Evolutionary conservation across 2,329 filamentous ascomycete species (phyloP).

Genomic region (Colletotrichum tropicale): DNA sequence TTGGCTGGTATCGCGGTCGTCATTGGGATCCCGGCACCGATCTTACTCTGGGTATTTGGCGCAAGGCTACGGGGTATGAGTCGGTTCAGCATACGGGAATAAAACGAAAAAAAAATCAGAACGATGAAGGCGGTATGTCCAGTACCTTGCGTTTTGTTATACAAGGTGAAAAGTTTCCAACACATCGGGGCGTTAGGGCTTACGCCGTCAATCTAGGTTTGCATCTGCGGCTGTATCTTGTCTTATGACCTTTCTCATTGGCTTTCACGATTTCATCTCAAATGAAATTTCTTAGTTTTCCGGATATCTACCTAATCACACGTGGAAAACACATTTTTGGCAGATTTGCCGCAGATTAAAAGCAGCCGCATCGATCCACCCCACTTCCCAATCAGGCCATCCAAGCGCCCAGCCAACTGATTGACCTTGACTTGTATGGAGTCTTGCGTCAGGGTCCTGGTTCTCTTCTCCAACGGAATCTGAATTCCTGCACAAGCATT

Average conservation of each 20-base stretch:
- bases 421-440: not conserved
- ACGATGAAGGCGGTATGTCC: accelerated
- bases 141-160: accelerated
- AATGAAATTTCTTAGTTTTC: not conserved
- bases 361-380: not conserved
- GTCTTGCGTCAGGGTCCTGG: not conserved
- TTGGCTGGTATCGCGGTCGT: constrained; percentile 42
- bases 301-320: not conserved
- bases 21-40: constrained; percentile 36
- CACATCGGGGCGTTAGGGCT: not conserved
- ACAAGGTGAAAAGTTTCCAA: not conserved
- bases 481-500: not conserved
- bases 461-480: not conserved
- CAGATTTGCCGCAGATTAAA: not conserved
- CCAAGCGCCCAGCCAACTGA: not conserved
- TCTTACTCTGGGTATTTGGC: constrained; percentile 46
- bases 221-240: not conserved
- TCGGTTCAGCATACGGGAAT: not conserved
- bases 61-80: constrained; percentile 30
- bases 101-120: no score
- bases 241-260: not conserved
- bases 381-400: not conserved
- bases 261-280: not conserved
- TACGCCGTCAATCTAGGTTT: not conserved
- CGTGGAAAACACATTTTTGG: not conserved